A percentile compares a stretch with the other conserved stretches of the same genome.
phyloP scores from a whole-genome alignment of 495 filamentous ascomycete species.

The Penicillium angulare region DNA sequence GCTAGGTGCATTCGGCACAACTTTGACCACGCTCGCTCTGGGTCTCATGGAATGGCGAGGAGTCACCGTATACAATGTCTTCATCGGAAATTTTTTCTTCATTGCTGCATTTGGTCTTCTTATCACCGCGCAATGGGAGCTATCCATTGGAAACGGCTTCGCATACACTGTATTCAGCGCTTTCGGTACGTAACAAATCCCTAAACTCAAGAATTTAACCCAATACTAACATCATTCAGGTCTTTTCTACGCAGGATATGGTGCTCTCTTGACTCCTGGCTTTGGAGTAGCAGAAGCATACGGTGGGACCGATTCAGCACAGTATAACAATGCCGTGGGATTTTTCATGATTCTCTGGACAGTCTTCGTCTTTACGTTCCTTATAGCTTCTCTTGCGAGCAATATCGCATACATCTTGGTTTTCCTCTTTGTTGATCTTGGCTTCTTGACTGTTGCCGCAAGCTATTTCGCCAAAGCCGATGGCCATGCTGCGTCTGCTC shows the following conservation, averaged over 20 bases:
- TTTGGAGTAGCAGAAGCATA: conserved; percentile 43
- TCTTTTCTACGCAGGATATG: conserved; percentile 47
- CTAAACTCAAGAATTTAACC: neutral
- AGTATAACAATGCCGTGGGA: conserved; percentile 47
- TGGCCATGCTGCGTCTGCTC: conserved; percentile 28
- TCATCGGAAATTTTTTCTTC: conserved; percentile 52
- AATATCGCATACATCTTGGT: conserved; percentile 49
- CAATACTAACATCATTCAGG: conserved; percentile 11
- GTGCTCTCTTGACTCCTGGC: conserved; percentile 35
- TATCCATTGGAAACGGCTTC: conserved; percentile 48
- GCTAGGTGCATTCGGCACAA: conserved; percentile 51
- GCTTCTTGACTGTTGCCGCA: conserved; percentile 43
- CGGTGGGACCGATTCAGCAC: conserved; percentile 26
- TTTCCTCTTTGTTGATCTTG: conserved; percentile 47
- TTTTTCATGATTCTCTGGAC: conserved; percentile 51
- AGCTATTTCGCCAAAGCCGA: conserved; percentile 48
- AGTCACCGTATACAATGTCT: conserved; percentile 44
- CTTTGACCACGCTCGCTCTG: conserved; percentile 47
- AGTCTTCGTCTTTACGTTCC: conserved; percentile 46
- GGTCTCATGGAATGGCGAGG: conserved; percentile 50
- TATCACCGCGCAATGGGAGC: conserved; percentile 51
- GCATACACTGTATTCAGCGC: conserved; percentile 51
- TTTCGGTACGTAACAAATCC: conserved; percentile 26
- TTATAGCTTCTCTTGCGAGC: conserved; percentile 44
- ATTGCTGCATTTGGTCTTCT: conserved; percentile 48